Conservation (phyloP, 129 eudicot genomes). For the Arctium lappa region DNA sequence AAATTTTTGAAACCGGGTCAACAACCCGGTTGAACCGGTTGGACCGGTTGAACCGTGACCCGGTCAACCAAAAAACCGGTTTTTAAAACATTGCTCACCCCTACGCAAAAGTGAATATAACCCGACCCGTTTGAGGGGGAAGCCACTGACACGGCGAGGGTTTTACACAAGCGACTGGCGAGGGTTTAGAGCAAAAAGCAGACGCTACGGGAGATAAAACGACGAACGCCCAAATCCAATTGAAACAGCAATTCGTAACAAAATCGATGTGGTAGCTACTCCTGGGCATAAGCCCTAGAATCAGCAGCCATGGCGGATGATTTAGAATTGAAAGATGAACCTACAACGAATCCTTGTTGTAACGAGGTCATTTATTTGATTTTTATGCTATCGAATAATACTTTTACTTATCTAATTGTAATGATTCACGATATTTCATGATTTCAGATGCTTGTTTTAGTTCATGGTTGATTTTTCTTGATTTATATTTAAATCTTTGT, state of each 20-base stretch:
- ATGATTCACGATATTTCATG: not conserved
- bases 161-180: constrained; percentile 27
- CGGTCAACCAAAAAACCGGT: too few relatives aligned
- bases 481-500: not conserved
- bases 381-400: not conserved
- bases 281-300: constrained; percentile 25
- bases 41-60: too few relatives aligned
- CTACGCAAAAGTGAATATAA: not conserved
- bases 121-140: constrained; percentile 17
- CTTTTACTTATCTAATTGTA: not conserved
- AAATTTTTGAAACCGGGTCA: too few relatives aligned
- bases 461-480: constrained; percentile 1
- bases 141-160: constrained; percentile 12
- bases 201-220: not conserved
- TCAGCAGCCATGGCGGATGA: constrained; percentile 41
- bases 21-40: too few relatives aligned
- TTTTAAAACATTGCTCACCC: too few relatives aligned
- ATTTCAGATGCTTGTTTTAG: not conserved
- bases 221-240: not conserved
- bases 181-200: constrained; percentile 24
- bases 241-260: not conserved
- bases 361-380: constrained; percentile 37
- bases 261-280: constrained; percentile 26
- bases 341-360: constrained; percentile 60
- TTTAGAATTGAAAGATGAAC: constrained; percentile 27